Conservation (phyloP, 2,329 filamentous ascomycete species). For the Ploettnerulaceae sp. region DNA sequence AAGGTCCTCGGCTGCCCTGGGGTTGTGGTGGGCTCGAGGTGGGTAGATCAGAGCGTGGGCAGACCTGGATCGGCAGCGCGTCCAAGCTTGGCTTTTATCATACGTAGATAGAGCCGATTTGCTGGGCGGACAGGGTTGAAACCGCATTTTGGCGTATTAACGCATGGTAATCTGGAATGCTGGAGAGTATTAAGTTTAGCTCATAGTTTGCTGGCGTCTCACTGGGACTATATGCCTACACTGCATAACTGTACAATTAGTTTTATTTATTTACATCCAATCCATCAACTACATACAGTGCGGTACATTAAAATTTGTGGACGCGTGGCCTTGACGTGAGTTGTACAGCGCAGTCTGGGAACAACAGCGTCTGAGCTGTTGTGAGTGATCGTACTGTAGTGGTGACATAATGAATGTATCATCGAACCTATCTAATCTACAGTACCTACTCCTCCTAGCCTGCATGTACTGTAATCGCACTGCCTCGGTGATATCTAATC, state of each 20-base stretch:
- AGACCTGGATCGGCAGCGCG: not conserved
- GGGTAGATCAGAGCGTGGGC: not conserved
- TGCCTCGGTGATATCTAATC: not conserved
- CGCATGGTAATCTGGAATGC: not conserved
- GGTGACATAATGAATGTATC: slow-evolving; percentile 8
- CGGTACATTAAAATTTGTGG: no score
- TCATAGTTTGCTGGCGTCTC: no score
- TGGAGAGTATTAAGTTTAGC: no score
- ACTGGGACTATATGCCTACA: no score
- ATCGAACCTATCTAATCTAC: no score
- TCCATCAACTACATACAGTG: no score
- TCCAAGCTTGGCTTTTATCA: not conserved
- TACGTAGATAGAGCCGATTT: slow-evolving; percentile 7
- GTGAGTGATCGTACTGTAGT: slow-evolving; percentile 4
- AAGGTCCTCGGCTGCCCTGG: slow-evolving; percentile 1
- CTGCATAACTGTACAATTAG: no score
- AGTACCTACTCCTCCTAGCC: not conserved
- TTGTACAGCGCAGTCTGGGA: no score
- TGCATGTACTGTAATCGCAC: not conserved
- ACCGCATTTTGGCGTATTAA: slow-evolving; percentile 14
- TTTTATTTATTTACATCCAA: no score
- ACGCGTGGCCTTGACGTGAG: no score
- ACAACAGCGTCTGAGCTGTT: no score
- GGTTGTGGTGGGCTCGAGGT: not conserved
- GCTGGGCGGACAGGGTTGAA: slow-evolving; percentile 2